Conservation (phyloP, 2,329 filamentous ascomycete genomes). For the Aspergillus latus region DNA sequence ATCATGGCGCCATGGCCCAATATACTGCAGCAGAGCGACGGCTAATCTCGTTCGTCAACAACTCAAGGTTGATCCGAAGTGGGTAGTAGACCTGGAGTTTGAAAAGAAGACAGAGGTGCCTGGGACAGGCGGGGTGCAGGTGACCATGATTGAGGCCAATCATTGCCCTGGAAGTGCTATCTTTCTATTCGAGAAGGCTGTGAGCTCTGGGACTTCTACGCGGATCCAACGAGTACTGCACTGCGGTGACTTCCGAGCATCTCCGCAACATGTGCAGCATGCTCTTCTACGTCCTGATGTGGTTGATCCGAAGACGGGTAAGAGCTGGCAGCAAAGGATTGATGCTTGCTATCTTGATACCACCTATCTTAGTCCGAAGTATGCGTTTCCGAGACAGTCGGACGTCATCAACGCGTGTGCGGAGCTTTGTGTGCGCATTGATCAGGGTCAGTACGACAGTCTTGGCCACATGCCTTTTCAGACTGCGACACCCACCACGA, state of each 20-base stretch:
- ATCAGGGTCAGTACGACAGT: slow-evolving; percentile 65
- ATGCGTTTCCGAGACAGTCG: slow-evolving; percentile 85
- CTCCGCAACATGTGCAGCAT: slow-evolving; percentile 78
- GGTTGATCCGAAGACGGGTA: slow-evolving; percentile 68
- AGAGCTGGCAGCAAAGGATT: slow-evolving; percentile 76
- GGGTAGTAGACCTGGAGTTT: slow-evolving; percentile 81
- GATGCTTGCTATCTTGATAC: slow-evolving; percentile 97
- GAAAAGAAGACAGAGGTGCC: slow-evolving; percentile 77
- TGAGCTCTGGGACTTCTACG: slow-evolving; percentile 60
- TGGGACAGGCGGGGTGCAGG: slow-evolving; percentile 74
- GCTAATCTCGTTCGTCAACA: slow-evolving; percentile 86
- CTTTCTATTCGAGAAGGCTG: slow-evolving; percentile 82
- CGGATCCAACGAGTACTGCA: slow-evolving; percentile 80
- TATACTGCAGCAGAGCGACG: slow-evolving; percentile 93
- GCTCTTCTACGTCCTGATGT: slow-evolving; percentile 75
- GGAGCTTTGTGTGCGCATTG: slow-evolving; percentile 78
- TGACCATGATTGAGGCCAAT: slow-evolving; percentile 95
- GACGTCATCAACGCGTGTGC: slow-evolving; percentile 86
- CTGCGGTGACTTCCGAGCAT: slow-evolving; percentile 94
- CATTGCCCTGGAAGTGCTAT: slow-evolving; percentile 94
- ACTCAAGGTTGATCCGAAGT: slow-evolving; percentile 80
- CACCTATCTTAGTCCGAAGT: slow-evolving; percentile 93
- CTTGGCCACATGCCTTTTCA: slow-evolving; percentile 59
- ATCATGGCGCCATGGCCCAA: slow-evolving; percentile 88
- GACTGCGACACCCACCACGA: slow-evolving; percentile 49